Base-by-base conservation (phyloP, 768 basidiomycete species). In the Kwoniella sp. region DNA sequence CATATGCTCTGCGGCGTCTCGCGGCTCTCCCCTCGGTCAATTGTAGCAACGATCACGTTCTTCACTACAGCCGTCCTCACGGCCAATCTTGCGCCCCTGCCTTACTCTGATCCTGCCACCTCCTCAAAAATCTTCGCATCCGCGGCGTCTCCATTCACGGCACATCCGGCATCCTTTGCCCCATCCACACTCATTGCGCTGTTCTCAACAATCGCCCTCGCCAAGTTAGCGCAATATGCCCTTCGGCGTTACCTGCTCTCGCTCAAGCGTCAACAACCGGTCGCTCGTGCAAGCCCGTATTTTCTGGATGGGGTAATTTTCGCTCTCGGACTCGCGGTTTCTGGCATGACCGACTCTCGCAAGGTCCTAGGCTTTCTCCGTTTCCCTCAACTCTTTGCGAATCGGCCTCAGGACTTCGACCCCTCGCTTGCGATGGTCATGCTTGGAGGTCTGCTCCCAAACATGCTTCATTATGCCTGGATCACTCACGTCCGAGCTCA, bases 1-100 rank as follows among this genome's bases (percentile, higher is more conserved):
- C 82, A 82, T 63, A 79, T 82, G 65, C 77, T 82, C 3, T 77
- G 79, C 57, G 82, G 82, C 2, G 66, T 81, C 12, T 78, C 81
- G 0, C 72, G 82, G 20, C 71, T 81, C 26, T 81, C 80, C 20
- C 71, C 68, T 22, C 73, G 81, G 7, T 81, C 81, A 8, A 37
- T 82, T 50, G 61, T 74, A 23, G 82, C 82, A 13, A 79, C 77
- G 12, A 52, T 61, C 4, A 73, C 70, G n/a, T 73, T 75, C 65
- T 79, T 79, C 70, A 48, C 70, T 15, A 72, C 71, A 17, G 76
- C 78, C 8, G 66, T 77, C 57, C 47, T 79, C 65, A 73, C 75
- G 5, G 63, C 76, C 41, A 55, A 68, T 34, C 55, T 72, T 26
- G 48, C 64, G 45, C 67, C 73, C 22, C 12, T 55, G 28, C 41